These are phyloP conservation scores for Paecilomyces fulvus DNA, from an alignment of 2,329 filamentous ascomycete genomes.

Conservation along the genomic window DNA sequence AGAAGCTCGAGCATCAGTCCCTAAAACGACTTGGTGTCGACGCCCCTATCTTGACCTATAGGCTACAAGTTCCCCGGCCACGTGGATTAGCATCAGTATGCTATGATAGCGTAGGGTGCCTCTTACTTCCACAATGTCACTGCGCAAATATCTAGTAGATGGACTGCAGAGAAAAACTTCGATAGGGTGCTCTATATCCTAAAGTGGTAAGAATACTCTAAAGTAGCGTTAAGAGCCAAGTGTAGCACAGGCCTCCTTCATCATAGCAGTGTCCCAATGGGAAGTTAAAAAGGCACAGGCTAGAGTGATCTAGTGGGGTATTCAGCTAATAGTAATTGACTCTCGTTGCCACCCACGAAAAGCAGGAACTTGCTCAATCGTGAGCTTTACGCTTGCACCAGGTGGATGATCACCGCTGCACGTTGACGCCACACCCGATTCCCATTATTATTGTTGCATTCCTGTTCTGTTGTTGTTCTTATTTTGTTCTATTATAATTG, in stretches of 20 bases:
- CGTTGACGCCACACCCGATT: background rate
- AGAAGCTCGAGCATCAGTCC: background rate
- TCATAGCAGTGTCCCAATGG: background rate
- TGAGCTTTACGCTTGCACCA: background rate
- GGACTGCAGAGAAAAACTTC: background rate
- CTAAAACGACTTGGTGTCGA: too few relatives aligned
- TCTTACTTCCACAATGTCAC: background rate
- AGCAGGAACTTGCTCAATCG: background rate
- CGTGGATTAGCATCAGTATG: background rate
- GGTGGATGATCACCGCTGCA: background rate
- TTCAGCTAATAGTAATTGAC: background rate
- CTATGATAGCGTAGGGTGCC: background rate
- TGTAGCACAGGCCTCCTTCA: background rate
- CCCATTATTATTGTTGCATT: background rate
- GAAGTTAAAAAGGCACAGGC: background rate
- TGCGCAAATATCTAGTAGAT: background rate
- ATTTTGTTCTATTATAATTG: background rate
- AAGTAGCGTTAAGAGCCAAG: background rate
- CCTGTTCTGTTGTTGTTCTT: background rate
- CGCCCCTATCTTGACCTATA: background rate
- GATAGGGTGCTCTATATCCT: background rate
- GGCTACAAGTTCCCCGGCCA: background rate
- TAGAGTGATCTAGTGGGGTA: background rate
- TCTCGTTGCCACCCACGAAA: background rate
- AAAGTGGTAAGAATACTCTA: background rate